Conservation (phyloP, 2,329 filamentous ascomycete species). For the Aspergillus novofumigatus region DNA sequence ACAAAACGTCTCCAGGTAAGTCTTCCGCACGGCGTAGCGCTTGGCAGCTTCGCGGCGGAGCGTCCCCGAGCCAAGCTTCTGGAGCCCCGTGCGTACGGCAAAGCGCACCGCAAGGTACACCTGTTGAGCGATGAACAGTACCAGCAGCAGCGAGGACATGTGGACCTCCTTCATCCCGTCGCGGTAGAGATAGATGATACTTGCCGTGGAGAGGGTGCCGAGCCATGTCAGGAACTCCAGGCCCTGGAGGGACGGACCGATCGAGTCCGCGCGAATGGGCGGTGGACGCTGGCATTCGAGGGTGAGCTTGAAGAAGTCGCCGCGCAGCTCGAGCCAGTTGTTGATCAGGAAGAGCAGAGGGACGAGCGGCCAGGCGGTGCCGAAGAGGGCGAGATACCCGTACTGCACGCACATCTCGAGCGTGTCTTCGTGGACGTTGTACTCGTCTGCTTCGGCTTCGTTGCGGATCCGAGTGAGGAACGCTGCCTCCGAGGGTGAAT, state of each 20-base stretch:
- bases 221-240: constrained; percentile 91
- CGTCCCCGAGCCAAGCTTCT: constrained; percentile 75
- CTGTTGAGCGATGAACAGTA: constrained; percentile 79
- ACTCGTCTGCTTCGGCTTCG: constrained; percentile 75
- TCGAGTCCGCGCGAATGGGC: constrained; percentile 86
- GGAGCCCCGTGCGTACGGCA: constrained; percentile 65
- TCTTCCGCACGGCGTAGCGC: constrained; percentile 72
- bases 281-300: constrained; percentile 83
- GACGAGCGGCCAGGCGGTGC: constrained; percentile 91
- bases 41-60: constrained; percentile 77
- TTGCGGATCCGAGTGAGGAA: constrained; percentile 79
- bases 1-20: constrained; percentile 55
- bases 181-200: constrained; percentile 83
- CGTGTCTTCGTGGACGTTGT: constrained; percentile 87
- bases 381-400: constrained; percentile 88
- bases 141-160: constrained; percentile 71
- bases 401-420: constrained; percentile 89
- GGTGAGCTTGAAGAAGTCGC: constrained; percentile 92
- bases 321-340: constrained; percentile 92
- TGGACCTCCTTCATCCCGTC: constrained; percentile 64
- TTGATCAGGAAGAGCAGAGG: constrained; percentile 85
- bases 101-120: constrained; percentile 71
- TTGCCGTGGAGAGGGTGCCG: constrained; percentile 80
- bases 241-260: constrained; percentile 85
- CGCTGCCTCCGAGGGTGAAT: constrained; percentile 69